Evolutionary conservation across 2,329 filamentous ascomycete species (phyloP).

Genomic region (Teratosphaeriaceae sp.): DNA sequence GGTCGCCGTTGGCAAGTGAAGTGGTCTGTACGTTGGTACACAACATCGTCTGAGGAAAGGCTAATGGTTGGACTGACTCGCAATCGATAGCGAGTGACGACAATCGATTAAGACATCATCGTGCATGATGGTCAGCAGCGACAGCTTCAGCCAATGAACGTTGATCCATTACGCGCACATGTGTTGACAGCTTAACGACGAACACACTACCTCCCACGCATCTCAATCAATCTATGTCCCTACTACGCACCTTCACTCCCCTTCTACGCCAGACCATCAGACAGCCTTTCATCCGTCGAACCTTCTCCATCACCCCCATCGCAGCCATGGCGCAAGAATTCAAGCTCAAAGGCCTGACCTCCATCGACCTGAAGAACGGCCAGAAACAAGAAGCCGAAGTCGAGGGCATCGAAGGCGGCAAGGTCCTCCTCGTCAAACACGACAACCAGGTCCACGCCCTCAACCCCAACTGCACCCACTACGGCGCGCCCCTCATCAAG

Average conservation of each 20-base stretch:
- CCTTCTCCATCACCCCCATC: slow-evolving; percentile 5
- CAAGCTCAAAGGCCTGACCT: slow-evolving; percentile 67
- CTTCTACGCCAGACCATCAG: neutral
- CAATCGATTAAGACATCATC: too few relatives aligned
- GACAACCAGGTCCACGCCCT: slow-evolving; percentile 71
- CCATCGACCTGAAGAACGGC: slow-evolving; percentile 67
- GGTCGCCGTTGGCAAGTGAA: too few relatives aligned
- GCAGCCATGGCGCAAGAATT: slow-evolving; percentile 41
- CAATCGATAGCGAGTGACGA: too few relatives aligned
- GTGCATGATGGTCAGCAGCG: neutral
- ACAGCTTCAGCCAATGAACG: too few relatives aligned
- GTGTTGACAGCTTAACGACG: neutral
- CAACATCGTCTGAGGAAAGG: too few relatives aligned
- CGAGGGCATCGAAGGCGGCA: slow-evolving; percentile 78
- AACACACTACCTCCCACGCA: neutral
- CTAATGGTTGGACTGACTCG: too few relatives aligned
- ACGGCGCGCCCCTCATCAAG: slow-evolving; percentile 81
- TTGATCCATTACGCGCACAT: neutral
- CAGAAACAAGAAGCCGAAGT: slow-evolving; percentile 87
- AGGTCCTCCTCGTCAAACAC: slow-evolving; percentile 78
- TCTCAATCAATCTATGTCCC: slow-evolving; percentile 10
- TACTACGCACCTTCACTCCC: slow-evolving; percentile 4
- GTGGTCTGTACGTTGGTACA: too few relatives aligned
- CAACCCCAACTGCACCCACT: slow-evolving; percentile 80
- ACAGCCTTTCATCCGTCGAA: slow-evolving; percentile 1